Evolutionary conservation across 768 basidiomycete genomes (phyloP).

Genomic region (Serpula lacrymans): DNA sequence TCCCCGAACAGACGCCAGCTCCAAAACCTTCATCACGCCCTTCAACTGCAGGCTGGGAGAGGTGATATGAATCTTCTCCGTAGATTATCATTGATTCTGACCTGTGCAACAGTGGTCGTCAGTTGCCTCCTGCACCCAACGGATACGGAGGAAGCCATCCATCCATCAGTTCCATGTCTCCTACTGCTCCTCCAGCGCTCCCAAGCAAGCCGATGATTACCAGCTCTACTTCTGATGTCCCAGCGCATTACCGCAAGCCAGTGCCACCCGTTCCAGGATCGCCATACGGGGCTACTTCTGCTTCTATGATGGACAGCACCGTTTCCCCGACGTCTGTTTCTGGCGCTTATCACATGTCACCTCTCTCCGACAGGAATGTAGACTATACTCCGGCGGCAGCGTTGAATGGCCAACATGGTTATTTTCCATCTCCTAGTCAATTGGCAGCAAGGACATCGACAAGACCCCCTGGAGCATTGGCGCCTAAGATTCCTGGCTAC

Average conservation of each 20-base stretch:
- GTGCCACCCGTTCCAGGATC: slow-evolving; percentile 28
- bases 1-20: slow-evolving; percentile 10
- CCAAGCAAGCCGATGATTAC: slow-evolving; percentile 8
- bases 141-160: slow-evolving; percentile 12
- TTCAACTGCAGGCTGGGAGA: slow-evolving; percentile 20
- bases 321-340: too few species aligned
- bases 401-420: slow-evolving; percentile 15
- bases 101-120: slow-evolving; percentile 20
- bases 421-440: slow-evolving; percentile 6
- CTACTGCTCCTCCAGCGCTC: slow-evolving; percentile 13
- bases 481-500: slow-evolving; percentile 24
- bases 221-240: slow-evolving; percentile 14
- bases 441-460: slow-evolving; percentile 17
- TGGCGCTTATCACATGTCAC: too few species aligned
- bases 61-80: slow-evolving; percentile 16
- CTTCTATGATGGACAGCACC: too few species aligned
- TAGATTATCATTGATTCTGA: not conserved
- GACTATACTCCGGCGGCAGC: slow-evolving; percentile 4
- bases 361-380: too few species aligned
- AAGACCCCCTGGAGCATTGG: slow-evolving; percentile 25
- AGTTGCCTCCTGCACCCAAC: slow-evolving; percentile 20
- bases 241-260: slow-evolving; percentile 26
- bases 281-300: too few species aligned
- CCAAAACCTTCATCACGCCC: slow-evolving; percentile 17
- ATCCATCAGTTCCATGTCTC: slow-evolving; percentile 21